Evolutionary conservation across 352 stramenopile species (phyloP).

Genomic region (Globisporangium mamillatum): DNA sequence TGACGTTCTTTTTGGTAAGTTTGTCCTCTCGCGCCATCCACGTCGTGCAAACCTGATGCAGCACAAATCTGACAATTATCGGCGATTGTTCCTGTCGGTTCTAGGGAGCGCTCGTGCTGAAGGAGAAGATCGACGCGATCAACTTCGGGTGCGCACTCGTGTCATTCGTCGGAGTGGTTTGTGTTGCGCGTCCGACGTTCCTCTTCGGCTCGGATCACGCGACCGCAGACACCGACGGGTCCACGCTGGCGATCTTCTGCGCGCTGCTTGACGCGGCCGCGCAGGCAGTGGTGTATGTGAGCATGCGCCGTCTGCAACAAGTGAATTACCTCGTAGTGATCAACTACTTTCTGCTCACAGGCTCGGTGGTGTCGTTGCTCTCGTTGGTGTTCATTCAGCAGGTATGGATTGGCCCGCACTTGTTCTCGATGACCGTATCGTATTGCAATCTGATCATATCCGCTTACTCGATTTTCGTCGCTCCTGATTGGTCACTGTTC

Average conservation of each 20-base stretch:
- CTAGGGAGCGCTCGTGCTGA: slow-evolving; percentile 29
- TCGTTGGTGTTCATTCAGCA: slow-evolving; percentile 23
- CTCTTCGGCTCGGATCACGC: slow-evolving; percentile 24
- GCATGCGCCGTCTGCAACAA: slow-evolving; percentile 32
- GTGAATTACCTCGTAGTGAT: slow-evolving; percentile 36
- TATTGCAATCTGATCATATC: neutral
- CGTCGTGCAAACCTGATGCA: neutral
- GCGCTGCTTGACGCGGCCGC: slow-evolving; percentile 22
- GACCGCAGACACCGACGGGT: slow-evolving; percentile 19
- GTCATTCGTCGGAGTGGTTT: slow-evolving; percentile 37
- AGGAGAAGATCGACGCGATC: slow-evolving; percentile 32
- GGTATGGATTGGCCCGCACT: slow-evolving; percentile 1
- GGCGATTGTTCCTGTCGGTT: neutral
- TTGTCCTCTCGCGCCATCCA: neutral
- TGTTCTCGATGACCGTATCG: neutral
- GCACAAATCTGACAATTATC: neutral
- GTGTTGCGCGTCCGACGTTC: slow-evolving; percentile 30
- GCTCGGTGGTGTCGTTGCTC: slow-evolving; percentile 27
- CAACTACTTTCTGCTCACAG: slow-evolving; percentile 39
- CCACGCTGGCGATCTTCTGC: slow-evolving; percentile 26
- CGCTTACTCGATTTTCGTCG: neutral
- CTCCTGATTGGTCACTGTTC: neutral
- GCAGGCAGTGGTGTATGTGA: slow-evolving; percentile 30
- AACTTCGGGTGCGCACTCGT: slow-evolving; percentile 30
- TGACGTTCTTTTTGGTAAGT: slow-evolving; percentile 55